Evolutionary conservation across 2,329 filamentous ascomycete genomes (phyloP).

Genomic region (Eurotiales sp.): DNA sequence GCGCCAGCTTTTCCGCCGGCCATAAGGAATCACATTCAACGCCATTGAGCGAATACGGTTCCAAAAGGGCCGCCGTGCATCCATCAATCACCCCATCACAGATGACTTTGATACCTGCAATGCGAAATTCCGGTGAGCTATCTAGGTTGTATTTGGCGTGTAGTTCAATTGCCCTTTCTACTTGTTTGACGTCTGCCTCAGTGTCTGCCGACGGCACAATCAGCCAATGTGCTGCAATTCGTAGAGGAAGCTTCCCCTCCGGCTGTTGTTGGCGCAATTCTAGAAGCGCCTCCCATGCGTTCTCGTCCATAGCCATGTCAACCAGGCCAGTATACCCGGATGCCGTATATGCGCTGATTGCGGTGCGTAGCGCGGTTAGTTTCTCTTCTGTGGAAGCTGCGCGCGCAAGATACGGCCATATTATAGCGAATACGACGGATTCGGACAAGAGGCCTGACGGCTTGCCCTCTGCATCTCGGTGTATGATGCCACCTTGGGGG

Average conservation of each 20-base stretch:
- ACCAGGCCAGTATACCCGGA: conserved; percentile 48
- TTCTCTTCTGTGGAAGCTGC: conserved; percentile 43
- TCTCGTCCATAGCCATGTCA: conserved; percentile 53
- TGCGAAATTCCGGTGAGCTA: conserved; percentile 40
- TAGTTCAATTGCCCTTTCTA: conserved; percentile 45
- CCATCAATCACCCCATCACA: conserved; percentile 50
- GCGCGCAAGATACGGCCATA: conserved; percentile 46
- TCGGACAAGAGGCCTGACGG: conserved; percentile 47
- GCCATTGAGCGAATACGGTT: conserved; percentile 44
- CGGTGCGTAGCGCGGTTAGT: conserved; percentile 36
- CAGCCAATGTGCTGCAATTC: conserved; percentile 49
- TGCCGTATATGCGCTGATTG: conserved; percentile 41
- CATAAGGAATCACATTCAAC: conserved; percentile 46
- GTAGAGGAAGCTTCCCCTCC: conserved; percentile 36
- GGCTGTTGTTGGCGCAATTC: conserved; percentile 28
- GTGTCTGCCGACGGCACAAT: conserved; percentile 41
- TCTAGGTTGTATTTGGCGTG: conserved; percentile 36
- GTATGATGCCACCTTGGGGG: conserved; percentile 46
- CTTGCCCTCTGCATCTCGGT: conserved; percentile 41
- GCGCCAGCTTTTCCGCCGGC: conserved; percentile 39
- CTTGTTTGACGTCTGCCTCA: conserved; percentile 38
- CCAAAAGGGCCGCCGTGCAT: conserved; percentile 47
- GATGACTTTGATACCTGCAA: conserved; percentile 50
- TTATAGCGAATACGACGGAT: conserved; percentile 42
- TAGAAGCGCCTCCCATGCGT: conserved; percentile 44